Evolutionary conservation across 129 eudicot genomes (phyloP).

Genomic region (Cynara cardunculus): DNA sequence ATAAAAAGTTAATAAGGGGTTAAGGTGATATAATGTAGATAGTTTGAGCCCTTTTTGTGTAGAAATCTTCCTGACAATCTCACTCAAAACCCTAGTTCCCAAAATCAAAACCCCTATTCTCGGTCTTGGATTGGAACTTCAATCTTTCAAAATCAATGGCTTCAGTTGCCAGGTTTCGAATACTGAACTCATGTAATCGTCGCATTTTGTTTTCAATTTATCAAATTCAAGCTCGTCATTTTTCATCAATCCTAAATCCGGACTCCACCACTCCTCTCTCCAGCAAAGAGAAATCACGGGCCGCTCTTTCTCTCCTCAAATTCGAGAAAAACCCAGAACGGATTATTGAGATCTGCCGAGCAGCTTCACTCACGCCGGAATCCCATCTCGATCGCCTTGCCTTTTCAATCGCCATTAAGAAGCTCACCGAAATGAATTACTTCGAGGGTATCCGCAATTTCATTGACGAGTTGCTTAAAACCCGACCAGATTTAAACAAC

Average conservation of each 20-base stretch:
- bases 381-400: conserved; percentile 75
- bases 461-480: conserved; percentile 50
- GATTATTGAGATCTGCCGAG: conserved; percentile 71
- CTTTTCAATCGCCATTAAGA: conserved; percentile 60
- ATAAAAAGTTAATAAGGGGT: conserved; percentile 8
- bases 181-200: not conserved
- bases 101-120: conserved; percentile 12
- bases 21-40: not conserved
- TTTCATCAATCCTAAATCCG: conserved; percentile 62
- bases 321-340: conserved; percentile 70
- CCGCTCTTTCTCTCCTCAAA: conserved; percentile 63
- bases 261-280: conserved; percentile 52
- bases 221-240: conserved; percentile 31
- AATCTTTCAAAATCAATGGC: conserved; percentile 22
- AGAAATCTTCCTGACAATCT: not conserved
- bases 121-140: not conserved
- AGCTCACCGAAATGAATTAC: conserved; percentile 50
- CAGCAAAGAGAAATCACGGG: conserved; percentile 59
- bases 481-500: conserved; percentile 53
- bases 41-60: not conserved
- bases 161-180: conserved; percentile 17
- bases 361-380: conserved; percentile 73
- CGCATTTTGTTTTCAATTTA: not conserved
- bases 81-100: conserved; percentile 35
- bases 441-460: conserved; percentile 54